phyloP scores from a whole-genome alignment of 2,329 filamentous ascomycete species.

The Colletotrichum lupini region DNA sequence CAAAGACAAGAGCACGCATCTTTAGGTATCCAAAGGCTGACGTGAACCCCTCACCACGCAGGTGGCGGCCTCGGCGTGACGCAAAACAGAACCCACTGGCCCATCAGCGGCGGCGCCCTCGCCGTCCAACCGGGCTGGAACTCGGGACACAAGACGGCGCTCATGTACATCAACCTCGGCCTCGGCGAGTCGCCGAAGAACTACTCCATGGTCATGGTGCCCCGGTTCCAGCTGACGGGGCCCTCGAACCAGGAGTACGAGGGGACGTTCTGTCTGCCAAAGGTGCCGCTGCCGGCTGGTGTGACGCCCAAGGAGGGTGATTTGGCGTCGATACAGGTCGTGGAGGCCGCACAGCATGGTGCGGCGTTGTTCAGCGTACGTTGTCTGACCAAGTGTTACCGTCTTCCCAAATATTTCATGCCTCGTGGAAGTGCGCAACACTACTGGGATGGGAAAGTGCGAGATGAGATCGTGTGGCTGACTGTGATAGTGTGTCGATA shows the following conservation, averaged over 20 bases:
- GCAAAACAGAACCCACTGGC: slow-evolving; percentile 77
- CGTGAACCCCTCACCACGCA: slow-evolving; percentile 43
- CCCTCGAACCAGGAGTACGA: slow-evolving; percentile 72
- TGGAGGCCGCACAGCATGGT: slow-evolving; percentile 75
- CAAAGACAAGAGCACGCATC: not conserved
- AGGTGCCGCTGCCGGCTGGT: slow-evolving; percentile 73
- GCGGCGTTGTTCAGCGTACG: slow-evolving; percentile 74
- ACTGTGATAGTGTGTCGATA: slow-evolving; percentile 72
- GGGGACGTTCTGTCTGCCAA: slow-evolving; percentile 76
- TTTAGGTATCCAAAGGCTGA: not conserved
- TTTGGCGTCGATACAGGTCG: slow-evolving; percentile 78
- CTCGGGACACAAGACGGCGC: slow-evolving; percentile 71
- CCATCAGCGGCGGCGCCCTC: slow-evolving; percentile 72
- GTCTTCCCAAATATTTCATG: not conserved
- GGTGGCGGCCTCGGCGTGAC: slow-evolving; percentile 77
- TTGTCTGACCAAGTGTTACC: slow-evolving; percentile 9
- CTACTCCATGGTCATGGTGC: slow-evolving; percentile 74
- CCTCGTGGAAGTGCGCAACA: not conserved
- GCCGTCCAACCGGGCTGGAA: slow-evolving; percentile 81
- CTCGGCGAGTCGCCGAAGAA: slow-evolving; percentile 71
- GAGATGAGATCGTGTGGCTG: not conserved
- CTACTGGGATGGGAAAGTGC: not conserved
- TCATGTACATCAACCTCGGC: slow-evolving; percentile 80
- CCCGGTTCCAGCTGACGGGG: slow-evolving; percentile 73
- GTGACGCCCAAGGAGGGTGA: slow-evolving; percentile 70